A percentile compares a stretch with the other conserved stretches of the same genome.
phyloP scores from a whole-genome alignment of 495 filamentous ascomycete genomes.

The Penicillium crystallinum region DNA sequence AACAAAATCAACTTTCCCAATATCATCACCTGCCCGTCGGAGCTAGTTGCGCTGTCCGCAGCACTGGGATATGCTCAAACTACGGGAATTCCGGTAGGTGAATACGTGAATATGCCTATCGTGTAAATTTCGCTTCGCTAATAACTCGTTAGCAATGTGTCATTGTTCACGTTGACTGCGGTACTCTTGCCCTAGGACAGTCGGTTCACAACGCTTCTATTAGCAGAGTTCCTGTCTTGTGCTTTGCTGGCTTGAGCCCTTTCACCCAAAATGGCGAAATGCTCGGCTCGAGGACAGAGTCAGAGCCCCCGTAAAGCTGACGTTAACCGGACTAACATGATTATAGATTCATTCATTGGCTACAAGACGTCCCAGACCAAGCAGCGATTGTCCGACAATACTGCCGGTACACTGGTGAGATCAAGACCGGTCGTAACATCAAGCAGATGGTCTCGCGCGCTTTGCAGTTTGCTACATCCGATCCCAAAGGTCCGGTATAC shows the following conservation, averaged over 20 bases:
- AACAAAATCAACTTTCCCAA: conserved; percentile 60
- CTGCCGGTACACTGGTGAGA: conserved; percentile 78
- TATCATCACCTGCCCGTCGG: conserved; percentile 86
- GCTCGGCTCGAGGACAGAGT: conserved; percentile 79
- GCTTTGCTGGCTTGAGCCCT: conserved; percentile 82
- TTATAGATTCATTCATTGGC: conserved; percentile 67
- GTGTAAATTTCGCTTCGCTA: not conserved
- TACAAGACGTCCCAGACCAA: conserved; percentile 90
- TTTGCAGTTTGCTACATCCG: conserved; percentile 70
- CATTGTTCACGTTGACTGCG: conserved; percentile 89
- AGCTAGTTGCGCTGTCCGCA: conserved; percentile 94
- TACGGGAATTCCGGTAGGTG: conserved; percentile 56
- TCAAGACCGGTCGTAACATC: conserved; percentile 82
- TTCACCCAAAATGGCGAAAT: conserved; percentile 84
- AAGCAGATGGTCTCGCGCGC: conserved; percentile 91
- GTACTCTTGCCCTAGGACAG: conserved; percentile 80
- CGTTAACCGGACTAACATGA: no score
- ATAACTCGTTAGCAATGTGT: conserved; percentile 56
- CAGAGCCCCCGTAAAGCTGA: no score
- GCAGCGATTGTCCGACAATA: conserved; percentile 83
- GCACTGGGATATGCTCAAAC: conserved; percentile 84
- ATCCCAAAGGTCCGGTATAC: conserved; percentile 79
- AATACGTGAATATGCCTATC: not conserved
- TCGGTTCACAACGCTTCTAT: conserved; percentile 83
- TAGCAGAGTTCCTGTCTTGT: conserved; percentile 74